A percentile compares a stretch with the other conserved stretches of the same genome.
Conservation (phyloP, 192 early-diverging fungal species). For the Podila clonocystis region DNA sequence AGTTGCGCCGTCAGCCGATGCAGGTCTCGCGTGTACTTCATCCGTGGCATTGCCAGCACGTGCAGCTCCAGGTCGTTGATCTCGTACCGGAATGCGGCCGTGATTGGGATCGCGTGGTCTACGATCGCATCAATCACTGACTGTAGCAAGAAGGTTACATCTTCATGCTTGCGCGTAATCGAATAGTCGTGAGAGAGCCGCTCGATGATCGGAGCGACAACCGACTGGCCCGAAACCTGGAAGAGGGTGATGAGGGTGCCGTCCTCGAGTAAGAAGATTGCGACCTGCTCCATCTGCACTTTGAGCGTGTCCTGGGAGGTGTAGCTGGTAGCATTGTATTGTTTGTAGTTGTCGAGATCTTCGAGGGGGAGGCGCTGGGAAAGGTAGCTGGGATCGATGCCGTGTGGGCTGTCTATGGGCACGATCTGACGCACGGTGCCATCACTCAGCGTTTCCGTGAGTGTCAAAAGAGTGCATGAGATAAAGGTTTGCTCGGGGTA, state of each 20-base stretch:
- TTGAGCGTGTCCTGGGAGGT: slow-evolving; percentile 11
- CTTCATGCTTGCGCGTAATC: slow-evolving; percentile 14
- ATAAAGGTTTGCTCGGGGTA: slow-evolving; percentile 14
- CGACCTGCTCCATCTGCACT: slow-evolving; percentile 24
- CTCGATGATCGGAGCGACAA: slow-evolving; percentile 30
- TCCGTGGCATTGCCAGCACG: slow-evolving; percentile 22
- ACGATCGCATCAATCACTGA: slow-evolving; percentile 50
- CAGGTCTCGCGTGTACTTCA: slow-evolving; percentile 38
- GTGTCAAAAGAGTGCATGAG: slow-evolving; percentile 2
- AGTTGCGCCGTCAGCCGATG: slow-evolving; percentile 55
- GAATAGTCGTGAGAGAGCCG: slow-evolving; percentile 37
- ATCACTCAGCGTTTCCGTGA: not conserved
- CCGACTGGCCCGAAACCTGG: slow-evolving; percentile 24
- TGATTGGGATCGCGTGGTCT: slow-evolving; percentile 43
- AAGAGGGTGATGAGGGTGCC: slow-evolving; percentile 45
- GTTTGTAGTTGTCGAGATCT: slow-evolving; percentile 15
- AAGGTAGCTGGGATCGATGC: slow-evolving; percentile 3
- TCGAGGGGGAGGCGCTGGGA: slow-evolving; percentile 6
- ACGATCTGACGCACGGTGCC: not conserved
- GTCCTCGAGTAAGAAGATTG: slow-evolving; percentile 19
- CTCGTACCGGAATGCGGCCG: slow-evolving; percentile 38
- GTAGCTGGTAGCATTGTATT: slow-evolving; percentile 4
- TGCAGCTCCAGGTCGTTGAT: slow-evolving; percentile 37
- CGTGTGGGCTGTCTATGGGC: slow-evolving; percentile 5
- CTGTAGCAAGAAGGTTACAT: slow-evolving; percentile 38